Percentiles rank a stretch among this genome's conserved stretches.
Conservation (phyloP, 495 filamentous ascomycete genomes). For the Neurospora pannonica region DNA sequence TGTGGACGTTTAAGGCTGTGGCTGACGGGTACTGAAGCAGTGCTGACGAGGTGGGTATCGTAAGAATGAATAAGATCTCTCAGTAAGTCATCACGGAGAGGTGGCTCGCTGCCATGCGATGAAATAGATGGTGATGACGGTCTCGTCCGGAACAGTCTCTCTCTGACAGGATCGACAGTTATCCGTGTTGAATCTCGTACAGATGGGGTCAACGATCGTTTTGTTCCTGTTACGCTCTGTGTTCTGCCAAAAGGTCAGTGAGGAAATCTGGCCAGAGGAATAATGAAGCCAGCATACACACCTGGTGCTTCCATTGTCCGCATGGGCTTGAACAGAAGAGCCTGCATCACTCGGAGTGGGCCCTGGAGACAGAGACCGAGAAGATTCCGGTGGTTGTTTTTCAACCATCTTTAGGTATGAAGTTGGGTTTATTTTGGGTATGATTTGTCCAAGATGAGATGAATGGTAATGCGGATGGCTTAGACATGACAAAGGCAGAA, state of each 20-base stretch:
- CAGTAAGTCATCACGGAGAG: conserved; percentile 13
- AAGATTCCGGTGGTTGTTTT: background rate
- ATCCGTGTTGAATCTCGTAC: background rate
- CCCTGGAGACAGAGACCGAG: conserved; percentile 6
- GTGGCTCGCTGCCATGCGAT: conserved; percentile 7
- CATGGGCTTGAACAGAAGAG: conserved; percentile 19
- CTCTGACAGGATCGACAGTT: background rate
- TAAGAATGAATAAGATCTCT: conserved; percentile 14
- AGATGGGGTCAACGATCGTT: background rate
- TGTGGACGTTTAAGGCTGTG: conserved; percentile 16
- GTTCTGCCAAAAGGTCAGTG: background rate
- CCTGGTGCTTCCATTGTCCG: conserved; percentile 17
- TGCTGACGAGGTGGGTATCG: background rate
- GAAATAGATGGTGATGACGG: background rate
- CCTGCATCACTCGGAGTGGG: conserved; percentile 15
- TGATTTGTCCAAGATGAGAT: background rate
- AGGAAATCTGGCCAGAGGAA: background rate
- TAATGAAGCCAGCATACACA: background rate
- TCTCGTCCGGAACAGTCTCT: background rate
- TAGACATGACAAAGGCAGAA: background rate
- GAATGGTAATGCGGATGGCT: background rate
- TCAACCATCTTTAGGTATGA: conserved; percentile 2
- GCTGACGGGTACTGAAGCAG: background rate
- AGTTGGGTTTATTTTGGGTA: background rate
- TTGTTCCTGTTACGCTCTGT: background rate